Conservation (phyloP, 2,329 filamentous ascomycete genomes). For the Emmonsia crescens region DNA sequence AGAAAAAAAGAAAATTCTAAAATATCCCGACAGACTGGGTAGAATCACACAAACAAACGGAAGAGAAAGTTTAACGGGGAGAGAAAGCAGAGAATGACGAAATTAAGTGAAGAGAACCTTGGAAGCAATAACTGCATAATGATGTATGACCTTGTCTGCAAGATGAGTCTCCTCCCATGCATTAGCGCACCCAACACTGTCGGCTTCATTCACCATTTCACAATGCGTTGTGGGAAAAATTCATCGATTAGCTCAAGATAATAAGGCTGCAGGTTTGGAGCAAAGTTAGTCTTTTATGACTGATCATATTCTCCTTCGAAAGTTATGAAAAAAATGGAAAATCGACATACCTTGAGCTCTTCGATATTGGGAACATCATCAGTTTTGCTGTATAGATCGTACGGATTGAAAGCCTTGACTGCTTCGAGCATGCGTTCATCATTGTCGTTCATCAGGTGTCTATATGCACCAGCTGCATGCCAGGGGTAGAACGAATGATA, state of each 20-base stretch:
- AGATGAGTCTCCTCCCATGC: background rate
- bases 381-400: slow-evolving; percentile 86
- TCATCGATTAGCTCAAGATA: slow-evolving; percentile 52
- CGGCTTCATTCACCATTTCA: slow-evolving; percentile 9
- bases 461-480: slow-evolving; percentile 73
- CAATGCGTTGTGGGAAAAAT: slow-evolving; percentile 14
- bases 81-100: background rate
- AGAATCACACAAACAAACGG: background rate
- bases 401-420: slow-evolving; percentile 80
- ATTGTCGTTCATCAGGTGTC: slow-evolving; percentile 71
- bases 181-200: background rate
- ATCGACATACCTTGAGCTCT: slow-evolving; percentile 54
- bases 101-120: background rate
- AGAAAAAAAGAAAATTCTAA: background rate
- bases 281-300: slow-evolving; percentile 6
- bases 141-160: background rate
- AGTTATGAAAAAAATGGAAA: background rate
- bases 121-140: background rate
- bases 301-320: background rate
- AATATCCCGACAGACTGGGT: background rate
- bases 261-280: slow-evolving; percentile 51
- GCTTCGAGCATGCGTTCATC: slow-evolving; percentile 71
- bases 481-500: slow-evolving; percentile 92
- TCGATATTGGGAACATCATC: slow-evolving; percentile 68
- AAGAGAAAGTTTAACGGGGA: background rate